Evolutionary conservation across 2,329 filamentous ascomycete species (phyloP).

Genomic region (Xylaria sp.): DNA sequence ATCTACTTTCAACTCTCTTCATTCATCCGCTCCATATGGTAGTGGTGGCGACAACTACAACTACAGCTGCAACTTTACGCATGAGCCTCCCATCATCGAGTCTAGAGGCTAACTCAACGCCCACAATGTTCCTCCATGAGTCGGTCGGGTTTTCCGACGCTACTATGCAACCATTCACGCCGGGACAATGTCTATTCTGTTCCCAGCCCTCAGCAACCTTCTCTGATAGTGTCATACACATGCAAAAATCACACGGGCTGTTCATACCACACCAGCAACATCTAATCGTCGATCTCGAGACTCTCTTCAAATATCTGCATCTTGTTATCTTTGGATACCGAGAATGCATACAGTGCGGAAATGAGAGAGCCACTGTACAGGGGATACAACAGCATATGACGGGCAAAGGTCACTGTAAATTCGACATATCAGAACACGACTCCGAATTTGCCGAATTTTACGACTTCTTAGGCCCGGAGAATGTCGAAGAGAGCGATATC

Average conservation of each 20-base stretch:
- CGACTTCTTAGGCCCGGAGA: slow-evolving; percentile 40
- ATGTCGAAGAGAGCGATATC: slow-evolving; percentile 29
- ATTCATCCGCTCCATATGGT: slow-evolving; percentile 31
- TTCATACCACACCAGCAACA: slow-evolving; percentile 54
- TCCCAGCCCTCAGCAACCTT: slow-evolving; percentile 34
- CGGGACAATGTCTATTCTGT: slow-evolving; percentile 47
- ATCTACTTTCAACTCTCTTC: slow-evolving; percentile 14
- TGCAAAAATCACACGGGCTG: slow-evolving; percentile 61
- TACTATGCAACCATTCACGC: slow-evolving; percentile 40
- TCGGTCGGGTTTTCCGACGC: slow-evolving; percentile 29
- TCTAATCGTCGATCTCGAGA: slow-evolving; percentile 59
- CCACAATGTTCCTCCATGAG: slow-evolving; percentile 20
- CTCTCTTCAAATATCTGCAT: slow-evolving; percentile 60
- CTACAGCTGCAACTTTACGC: slow-evolving; percentile 36
- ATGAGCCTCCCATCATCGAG: slow-evolving; percentile 38
- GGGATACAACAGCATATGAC: slow-evolving; percentile 59
- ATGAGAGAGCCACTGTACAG: slow-evolving; percentile 54
- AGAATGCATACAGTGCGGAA: slow-evolving; percentile 64
- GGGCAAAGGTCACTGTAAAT: slow-evolving; percentile 46
- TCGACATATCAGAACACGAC: slow-evolving; percentile 41
- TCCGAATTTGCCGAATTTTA: slow-evolving; percentile 48
- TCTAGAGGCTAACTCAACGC: slow-evolving; percentile 27
- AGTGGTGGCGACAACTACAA: slow-evolving; percentile 35
- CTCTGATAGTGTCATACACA: slow-evolving; percentile 53
- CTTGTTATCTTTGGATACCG: slow-evolving; percentile 60